These are phyloP conservation scores for Wakefieldia striispora DNA, from an alignment of 768 basidiomycete species.

Conservation along the genomic window DNA sequence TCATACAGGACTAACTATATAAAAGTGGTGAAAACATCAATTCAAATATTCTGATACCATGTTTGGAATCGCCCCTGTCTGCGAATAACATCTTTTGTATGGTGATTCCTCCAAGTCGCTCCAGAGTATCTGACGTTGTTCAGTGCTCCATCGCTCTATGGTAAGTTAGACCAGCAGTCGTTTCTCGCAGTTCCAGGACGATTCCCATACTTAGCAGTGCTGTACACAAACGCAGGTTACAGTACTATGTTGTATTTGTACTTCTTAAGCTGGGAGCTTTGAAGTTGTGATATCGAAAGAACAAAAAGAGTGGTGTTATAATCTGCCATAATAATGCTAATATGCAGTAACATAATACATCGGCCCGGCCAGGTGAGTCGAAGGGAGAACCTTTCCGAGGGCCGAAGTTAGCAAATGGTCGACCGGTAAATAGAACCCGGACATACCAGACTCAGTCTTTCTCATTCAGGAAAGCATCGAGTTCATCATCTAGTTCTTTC, in stretches of 20 bases:
- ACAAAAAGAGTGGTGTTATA: slow-evolving; percentile 12
- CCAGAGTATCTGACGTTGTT: too few relatives aligned
- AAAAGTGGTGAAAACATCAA: background rate
- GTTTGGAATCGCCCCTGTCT: slow-evolving; percentile 11
- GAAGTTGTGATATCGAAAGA: too few relatives aligned
- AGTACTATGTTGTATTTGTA: too few relatives aligned
- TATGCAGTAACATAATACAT: slow-evolving; percentile 3
- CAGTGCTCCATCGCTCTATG: too few relatives aligned
- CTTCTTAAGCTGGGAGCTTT: too few relatives aligned
- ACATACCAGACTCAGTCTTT: slow-evolving; percentile 34
- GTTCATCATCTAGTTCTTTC: slow-evolving; percentile 79
- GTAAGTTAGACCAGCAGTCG: too few relatives aligned
- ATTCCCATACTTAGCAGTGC: too few relatives aligned
- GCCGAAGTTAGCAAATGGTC: slow-evolving; percentile 3
- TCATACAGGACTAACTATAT: slow-evolving; percentile 11
- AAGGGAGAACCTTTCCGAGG: background rate
- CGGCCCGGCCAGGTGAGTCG: background rate
- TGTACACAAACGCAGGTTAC: too few relatives aligned
- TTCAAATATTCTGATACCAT: background rate
- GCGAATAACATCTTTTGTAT: too few relatives aligned
- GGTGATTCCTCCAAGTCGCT: too few relatives aligned
- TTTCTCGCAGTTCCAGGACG: too few relatives aligned
- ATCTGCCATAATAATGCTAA: background rate
- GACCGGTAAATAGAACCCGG: background rate
- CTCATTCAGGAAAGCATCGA: slow-evolving; percentile 72